Conservation (phyloP, 1,284 basidiomycete genomes). For the Ganoderma boninense region DNA sequence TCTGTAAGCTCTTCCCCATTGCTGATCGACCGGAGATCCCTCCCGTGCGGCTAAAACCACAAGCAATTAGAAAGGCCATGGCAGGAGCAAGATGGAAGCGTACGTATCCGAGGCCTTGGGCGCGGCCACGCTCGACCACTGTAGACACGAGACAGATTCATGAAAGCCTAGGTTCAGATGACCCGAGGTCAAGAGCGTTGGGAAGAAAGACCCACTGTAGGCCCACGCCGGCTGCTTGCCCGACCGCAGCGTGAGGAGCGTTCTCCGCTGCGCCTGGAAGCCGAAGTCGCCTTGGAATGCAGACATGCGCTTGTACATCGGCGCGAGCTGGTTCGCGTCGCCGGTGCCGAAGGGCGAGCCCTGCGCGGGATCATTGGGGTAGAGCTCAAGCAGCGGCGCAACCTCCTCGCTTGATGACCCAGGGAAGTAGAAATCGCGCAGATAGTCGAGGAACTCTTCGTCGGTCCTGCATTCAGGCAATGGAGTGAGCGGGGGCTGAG, state of each 20-base stretch:
- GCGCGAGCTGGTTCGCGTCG: slow-evolving; percentile 24
- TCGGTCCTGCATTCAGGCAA: slow-evolving; percentile 17
- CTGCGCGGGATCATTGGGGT: slow-evolving; percentile 29
- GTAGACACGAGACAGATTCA: too few relatives aligned
- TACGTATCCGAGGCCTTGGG: not conserved
- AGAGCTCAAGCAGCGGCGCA: slow-evolving; percentile 31
- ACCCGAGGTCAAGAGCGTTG: not conserved
- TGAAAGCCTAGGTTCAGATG: too few relatives aligned
- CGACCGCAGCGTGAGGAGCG: slow-evolving; percentile 41
- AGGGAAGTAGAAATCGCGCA: slow-evolving; percentile 23
- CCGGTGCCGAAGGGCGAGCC: slow-evolving; percentile 24
- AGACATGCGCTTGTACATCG: slow-evolving; percentile 41
- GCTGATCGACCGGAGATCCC: slow-evolving; percentile 20
- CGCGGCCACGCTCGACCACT: not conserved
- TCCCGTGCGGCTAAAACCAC: slow-evolving; percentile 13
- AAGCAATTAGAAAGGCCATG: not conserved
- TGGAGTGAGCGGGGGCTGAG: too few relatives aligned
- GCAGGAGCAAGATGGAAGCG: not conserved
- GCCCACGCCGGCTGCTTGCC: slow-evolving; percentile 55
- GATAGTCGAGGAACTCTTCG: slow-evolving; percentile 16
- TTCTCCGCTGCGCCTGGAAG: slow-evolving; percentile 55
- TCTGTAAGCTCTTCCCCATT: slow-evolving; percentile 21
- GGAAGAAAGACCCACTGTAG: slow-evolving; percentile 44
- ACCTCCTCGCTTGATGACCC: slow-evolving; percentile 14
- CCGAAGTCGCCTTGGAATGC: slow-evolving; percentile 41